Percentiles rank a stretch among this genome's conserved stretches.
Evolutionary conservation across 176 grass and related monocot species (phyloP).

Genomic region (Triticum urartu): DNA sequence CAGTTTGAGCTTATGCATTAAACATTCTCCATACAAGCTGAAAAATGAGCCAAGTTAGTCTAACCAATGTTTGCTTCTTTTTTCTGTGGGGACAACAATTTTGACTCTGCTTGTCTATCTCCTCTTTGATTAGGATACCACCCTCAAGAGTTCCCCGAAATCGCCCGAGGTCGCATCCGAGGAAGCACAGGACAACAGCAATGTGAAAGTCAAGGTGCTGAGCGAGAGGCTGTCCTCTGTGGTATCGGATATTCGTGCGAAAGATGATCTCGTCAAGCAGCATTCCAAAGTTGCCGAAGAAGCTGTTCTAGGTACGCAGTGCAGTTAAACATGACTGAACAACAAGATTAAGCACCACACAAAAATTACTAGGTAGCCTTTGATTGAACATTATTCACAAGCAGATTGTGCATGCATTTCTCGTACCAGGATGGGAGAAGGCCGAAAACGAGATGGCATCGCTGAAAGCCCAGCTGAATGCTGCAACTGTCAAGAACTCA

Average conservation of each 20-base stretch:
- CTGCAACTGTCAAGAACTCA: constrained; percentile 51
- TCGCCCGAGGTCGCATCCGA: constrained; percentile 50
- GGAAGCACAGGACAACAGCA: constrained; percentile 38
- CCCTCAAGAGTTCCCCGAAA: constrained; percentile 49
- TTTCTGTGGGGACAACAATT: neutral
- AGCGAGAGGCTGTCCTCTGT: constrained; percentile 75
- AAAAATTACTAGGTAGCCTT: neutral
- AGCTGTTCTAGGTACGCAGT: constrained; percentile 81
- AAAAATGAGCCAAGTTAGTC: constrained; percentile 1
- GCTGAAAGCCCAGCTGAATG: constrained; percentile 65
- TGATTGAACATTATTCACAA: neutral
- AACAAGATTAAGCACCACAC: neutral
- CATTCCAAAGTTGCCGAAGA: constrained; percentile 90
- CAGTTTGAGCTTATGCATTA: constrained; percentile 14
- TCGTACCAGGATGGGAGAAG: constrained; percentile 77
- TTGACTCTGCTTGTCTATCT: constrained; percentile 5
- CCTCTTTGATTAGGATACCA: constrained; percentile 60
- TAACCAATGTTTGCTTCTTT: constrained; percentile 17
- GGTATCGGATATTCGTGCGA: constrained; percentile 67
- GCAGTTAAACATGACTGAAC: neutral
- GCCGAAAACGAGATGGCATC: constrained; percentile 70
- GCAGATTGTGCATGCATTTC: neutral
- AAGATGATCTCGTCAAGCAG: constrained; percentile 93
- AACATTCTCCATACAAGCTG: neutral
- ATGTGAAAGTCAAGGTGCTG: constrained; percentile 60